Conservation (phyloP, 148 eudicot species). For the Talinum fruticosum region DNA sequence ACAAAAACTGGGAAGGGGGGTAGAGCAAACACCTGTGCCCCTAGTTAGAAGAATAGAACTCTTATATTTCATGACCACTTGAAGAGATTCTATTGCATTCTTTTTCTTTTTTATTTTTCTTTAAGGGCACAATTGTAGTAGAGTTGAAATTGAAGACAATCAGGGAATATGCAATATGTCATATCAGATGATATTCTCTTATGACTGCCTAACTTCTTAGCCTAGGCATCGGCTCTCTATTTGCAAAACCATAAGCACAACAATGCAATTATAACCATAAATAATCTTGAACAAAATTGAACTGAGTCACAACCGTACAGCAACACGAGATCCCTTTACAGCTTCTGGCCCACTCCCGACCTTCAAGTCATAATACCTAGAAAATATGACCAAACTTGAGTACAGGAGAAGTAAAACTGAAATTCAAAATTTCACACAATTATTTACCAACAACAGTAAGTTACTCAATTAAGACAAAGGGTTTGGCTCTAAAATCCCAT, state of each 20-base stretch:
- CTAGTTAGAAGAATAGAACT: neutral
- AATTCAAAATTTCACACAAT: neutral
- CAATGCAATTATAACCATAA: constrained; percentile 7
- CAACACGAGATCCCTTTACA: constrained; percentile 97
- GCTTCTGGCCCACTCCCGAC: constrained; percentile 80
- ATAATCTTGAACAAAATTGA: constrained; percentile 17
- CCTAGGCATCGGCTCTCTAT: neutral
- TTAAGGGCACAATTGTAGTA: too few relatives aligned
- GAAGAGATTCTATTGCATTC: too few relatives aligned
- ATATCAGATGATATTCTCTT: neutral
- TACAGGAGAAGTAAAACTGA: neutral
- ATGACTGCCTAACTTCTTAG: neutral
- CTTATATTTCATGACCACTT: neutral
- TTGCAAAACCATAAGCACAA: constrained; percentile 3
- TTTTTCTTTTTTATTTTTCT: too few relatives aligned
- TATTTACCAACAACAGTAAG: neutral
- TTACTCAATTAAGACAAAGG: neutral
- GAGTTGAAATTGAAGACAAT: too few relatives aligned
- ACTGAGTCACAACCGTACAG: constrained; percentile 74
- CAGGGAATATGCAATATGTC: neutral
- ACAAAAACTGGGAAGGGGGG: too few relatives aligned
- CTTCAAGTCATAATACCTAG: constrained; percentile 87
- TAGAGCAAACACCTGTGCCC: neutral
- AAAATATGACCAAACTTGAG: constrained; percentile 17
- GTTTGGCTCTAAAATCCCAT: neutral